Percentiles rank a stretch among this genome's conserved stretches.
Evolutionary conservation across 2,329 filamentous ascomycete species (phyloP).

Genomic region (Alternaria angustiovoidea): DNA sequence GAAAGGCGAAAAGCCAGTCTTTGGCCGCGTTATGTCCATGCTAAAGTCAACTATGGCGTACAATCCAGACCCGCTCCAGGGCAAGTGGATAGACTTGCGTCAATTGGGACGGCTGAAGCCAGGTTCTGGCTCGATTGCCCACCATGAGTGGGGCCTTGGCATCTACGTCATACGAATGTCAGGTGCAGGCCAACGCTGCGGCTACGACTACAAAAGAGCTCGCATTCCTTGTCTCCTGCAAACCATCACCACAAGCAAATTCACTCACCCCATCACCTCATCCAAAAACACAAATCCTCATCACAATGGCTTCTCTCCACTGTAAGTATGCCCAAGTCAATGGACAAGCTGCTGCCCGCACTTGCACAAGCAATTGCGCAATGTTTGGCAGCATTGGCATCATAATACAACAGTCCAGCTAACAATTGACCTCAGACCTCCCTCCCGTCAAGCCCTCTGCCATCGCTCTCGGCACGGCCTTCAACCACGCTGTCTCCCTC

Average conservation of each 20-base stretch:
- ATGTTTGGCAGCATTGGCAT: constrained; percentile 15
- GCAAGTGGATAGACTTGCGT: constrained; percentile 20
- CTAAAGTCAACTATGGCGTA: constrained; percentile 10
- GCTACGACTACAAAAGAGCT: constrained; percentile 44
- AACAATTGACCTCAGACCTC: constrained; percentile 61
- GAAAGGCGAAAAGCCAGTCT: constrained; percentile 10
- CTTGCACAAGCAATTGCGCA: constrained; percentile 20
- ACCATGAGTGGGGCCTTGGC: constrained; percentile 22
- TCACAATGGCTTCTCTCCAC: constrained; percentile 66
- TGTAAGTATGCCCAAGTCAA: constrained; percentile 56
- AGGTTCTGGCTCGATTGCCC: constrained; percentile 22
- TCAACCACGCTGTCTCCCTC: constrained; percentile 91
- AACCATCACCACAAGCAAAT: constrained; percentile 22
- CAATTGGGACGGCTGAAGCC: constrained; percentile 30
- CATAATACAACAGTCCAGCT: constrained; percentile 20
- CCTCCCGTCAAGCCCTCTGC: constrained; percentile 95
- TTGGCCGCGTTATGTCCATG: constrained; percentile 16
- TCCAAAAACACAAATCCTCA: constrained; percentile 27
- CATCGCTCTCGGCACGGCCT: constrained; percentile 93
- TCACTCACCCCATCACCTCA: constrained; percentile 22
- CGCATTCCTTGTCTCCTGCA: constrained; percentile 35
- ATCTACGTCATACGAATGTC: constrained; percentile 44
- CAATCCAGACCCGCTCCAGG: constrained; percentile 27
- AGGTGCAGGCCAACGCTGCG: constrained; percentile 35
- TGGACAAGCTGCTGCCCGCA: neutral